phyloP scores from a whole-genome alignment of 2,329 filamentous ascomycete genomes.

The Ophiostoma pallidulum region DNA sequence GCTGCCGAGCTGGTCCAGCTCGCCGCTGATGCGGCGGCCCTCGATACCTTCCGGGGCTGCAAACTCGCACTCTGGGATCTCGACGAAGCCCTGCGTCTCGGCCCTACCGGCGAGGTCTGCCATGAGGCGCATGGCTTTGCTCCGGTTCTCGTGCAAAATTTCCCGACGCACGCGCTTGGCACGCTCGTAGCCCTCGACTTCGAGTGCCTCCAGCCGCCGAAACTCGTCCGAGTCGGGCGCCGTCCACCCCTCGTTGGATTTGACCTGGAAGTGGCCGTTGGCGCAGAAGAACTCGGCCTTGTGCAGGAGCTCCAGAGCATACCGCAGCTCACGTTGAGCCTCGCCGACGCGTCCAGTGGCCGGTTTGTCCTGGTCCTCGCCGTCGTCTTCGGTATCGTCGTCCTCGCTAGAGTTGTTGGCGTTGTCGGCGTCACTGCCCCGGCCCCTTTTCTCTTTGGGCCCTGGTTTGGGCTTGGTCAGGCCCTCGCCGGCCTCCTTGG shows the following conservation, averaged over 20 bases:
- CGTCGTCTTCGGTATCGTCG: constrained; percentile 27
- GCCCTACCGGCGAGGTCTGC: constrained; percentile 46
- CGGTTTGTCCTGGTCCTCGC: constrained; percentile 24
- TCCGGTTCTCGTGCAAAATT: constrained; percentile 53
- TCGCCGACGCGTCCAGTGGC: constrained; percentile 38
- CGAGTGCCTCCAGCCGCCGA: constrained; percentile 55
- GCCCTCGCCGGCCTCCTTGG: constrained; percentile 19
- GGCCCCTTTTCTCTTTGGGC: background rate
- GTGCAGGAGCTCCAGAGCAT: constrained; percentile 70
- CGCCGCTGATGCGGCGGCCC: constrained; percentile 54
- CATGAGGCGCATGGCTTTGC: constrained; percentile 57
- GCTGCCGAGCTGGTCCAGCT: constrained; percentile 53
- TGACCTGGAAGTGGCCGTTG: constrained; percentile 77
- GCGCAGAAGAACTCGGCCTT: constrained; percentile 76
- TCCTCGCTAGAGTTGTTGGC: constrained; percentile 21
- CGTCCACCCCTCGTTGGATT: constrained; percentile 56
- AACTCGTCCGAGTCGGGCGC: constrained; percentile 59
- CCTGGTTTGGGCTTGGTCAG: background rate
- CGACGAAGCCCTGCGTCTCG: constrained; percentile 44
- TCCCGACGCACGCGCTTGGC: constrained; percentile 73
- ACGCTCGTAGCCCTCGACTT: constrained; percentile 63
- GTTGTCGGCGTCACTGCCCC: constrained; percentile 24
- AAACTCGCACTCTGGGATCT: constrained; percentile 51
- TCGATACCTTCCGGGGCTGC: constrained; percentile 59
- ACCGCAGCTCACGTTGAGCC: constrained; percentile 57